Evolutionary conservation across 495 filamentous ascomycete species (phyloP).

Genomic region (Neurospora sp.): DNA sequence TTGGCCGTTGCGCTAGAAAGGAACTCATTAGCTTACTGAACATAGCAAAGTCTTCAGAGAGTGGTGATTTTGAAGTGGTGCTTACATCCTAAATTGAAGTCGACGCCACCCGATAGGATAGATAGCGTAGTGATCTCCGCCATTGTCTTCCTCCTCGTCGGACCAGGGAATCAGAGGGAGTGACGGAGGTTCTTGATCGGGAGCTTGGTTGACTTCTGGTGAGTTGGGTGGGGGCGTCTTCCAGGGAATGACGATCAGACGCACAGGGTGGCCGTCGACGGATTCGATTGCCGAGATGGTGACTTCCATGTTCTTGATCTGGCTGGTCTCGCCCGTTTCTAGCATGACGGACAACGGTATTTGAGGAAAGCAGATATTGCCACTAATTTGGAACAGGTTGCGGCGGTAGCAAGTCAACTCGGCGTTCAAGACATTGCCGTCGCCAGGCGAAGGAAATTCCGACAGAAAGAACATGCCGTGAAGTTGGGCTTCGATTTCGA

Average conservation of each 20-base stretch:
- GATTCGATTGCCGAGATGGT: conserved; percentile 81
- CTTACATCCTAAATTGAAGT: conserved; percentile 73
- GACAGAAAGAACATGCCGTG: conserved; percentile 96
- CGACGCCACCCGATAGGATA: conserved; percentile 87
- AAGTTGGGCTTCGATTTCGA: conserved; percentile 67
- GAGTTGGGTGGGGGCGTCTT: conserved; percentile 79
- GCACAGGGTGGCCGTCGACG: conserved; percentile 78
- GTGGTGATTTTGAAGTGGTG: not conserved
- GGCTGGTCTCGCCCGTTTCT: conserved; percentile 72
- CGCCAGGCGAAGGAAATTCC: conserved; percentile 64
- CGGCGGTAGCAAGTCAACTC: conserved; percentile 91
- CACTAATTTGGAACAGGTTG: conserved; percentile 88
- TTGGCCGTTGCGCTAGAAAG: conserved; percentile 46
- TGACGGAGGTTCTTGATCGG: conserved; percentile 48
- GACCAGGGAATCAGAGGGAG: conserved; percentile 68
- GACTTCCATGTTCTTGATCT: conserved; percentile 72
- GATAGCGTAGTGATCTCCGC: conserved; percentile 62
- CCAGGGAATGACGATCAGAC: conserved; percentile 91
- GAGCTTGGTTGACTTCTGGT: conserved; percentile 42
- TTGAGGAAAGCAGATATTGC: conserved; percentile 70
- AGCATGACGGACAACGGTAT: conserved; percentile 63
- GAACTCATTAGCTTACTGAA: conserved; percentile 10
- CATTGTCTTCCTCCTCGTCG: conserved; percentile 54
- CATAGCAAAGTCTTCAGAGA: not conserved
- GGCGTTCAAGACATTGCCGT: conserved; percentile 54